Evolutionary conservation across 345 rosid species (phyloP).

Genomic region (Cochlearia excelsa): DNA sequence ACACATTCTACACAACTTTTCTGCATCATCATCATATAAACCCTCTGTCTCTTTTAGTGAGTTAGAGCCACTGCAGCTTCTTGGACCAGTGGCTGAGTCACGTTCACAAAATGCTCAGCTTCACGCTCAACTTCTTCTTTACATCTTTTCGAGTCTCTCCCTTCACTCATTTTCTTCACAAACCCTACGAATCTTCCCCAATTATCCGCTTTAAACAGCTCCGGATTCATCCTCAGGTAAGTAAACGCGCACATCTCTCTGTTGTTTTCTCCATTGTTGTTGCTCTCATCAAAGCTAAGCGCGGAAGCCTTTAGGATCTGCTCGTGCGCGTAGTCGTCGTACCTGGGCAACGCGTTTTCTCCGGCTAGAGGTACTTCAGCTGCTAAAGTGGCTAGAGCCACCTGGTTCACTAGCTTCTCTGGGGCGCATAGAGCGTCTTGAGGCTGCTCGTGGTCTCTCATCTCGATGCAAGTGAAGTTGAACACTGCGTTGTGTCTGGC

Average conservation of each 20-base stretch:
- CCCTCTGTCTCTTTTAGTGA: constrained; percentile 38
- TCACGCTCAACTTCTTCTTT: constrained; percentile 91
- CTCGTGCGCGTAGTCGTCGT: constrained; percentile 68
- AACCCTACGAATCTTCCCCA: constrained; percentile 89
- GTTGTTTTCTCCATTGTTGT: constrained; percentile 25
- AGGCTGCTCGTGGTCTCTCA: constrained; percentile 97
- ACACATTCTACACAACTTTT: no score
- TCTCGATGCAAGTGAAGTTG: constrained; percentile 95
- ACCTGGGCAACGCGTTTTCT: constrained; percentile 87
- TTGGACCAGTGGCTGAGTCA: constrained; percentile 66
- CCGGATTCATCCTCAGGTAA: constrained; percentile 87
- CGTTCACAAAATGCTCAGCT: constrained; percentile 76
- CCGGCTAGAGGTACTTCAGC: constrained; percentile 83
- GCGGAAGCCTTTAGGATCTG: constrained; percentile 70
- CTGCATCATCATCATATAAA: background rate
- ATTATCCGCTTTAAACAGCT: constrained; percentile 65
- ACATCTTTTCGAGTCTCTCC: constrained; percentile 51
- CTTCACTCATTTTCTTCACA: constrained; percentile 92
- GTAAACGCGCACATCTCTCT: constrained; percentile 96
- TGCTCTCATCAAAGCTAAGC: constrained; percentile 43
- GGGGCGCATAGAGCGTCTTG: constrained; percentile 93
- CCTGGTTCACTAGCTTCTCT: constrained; percentile 90
- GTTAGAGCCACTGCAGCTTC: constrained; percentile 73
- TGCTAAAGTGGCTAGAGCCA: constrained; percentile 63
- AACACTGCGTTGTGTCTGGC: constrained; percentile 81